Conservation (phyloP, 148 eudicot species). For the Cornus controversa region DNA sequence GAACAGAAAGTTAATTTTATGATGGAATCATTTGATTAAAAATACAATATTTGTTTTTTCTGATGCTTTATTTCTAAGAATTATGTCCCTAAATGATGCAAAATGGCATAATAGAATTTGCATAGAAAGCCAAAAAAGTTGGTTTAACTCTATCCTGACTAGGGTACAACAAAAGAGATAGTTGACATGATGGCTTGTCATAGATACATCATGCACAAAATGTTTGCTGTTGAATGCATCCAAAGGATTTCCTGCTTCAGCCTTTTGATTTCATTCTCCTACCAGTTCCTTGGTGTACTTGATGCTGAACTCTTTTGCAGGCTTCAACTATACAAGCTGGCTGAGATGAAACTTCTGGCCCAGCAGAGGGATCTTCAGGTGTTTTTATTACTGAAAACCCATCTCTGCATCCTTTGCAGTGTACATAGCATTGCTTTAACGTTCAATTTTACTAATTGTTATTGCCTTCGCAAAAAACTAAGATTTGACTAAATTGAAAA, state of each 20-base stretch:
- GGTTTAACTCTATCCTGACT: too few relatives aligned
- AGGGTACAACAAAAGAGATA: too few relatives aligned
- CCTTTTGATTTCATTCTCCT: background rate
- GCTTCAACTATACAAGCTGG: constrained; percentile 80
- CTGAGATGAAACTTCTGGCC: constrained; percentile 87
- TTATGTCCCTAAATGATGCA: too few relatives aligned
- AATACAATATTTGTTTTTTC: background rate
- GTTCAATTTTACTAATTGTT: too few relatives aligned
- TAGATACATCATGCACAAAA: too few relatives aligned
- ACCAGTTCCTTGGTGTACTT: background rate
- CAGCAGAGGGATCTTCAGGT: constrained; percentile 96
- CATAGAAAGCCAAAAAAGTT: too few relatives aligned
- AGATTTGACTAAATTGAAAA: too few relatives aligned
- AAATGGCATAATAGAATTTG: too few relatives aligned
- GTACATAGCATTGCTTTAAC: background rate
- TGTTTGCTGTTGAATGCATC: too few relatives aligned
- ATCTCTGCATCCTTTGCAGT: background rate
- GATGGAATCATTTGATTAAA: background rate
- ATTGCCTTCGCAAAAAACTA: too few relatives aligned
- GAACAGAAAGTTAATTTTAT: background rate
- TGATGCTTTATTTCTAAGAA: background rate
- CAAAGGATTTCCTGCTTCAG: too few relatives aligned
- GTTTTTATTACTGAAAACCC: background rate
- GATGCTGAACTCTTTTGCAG: constrained; percentile 29
- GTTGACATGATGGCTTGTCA: too few relatives aligned